Evolutionary conservation across 257 asterid species (phyloP).

Genomic region (Eucommia ulmoides): DNA sequence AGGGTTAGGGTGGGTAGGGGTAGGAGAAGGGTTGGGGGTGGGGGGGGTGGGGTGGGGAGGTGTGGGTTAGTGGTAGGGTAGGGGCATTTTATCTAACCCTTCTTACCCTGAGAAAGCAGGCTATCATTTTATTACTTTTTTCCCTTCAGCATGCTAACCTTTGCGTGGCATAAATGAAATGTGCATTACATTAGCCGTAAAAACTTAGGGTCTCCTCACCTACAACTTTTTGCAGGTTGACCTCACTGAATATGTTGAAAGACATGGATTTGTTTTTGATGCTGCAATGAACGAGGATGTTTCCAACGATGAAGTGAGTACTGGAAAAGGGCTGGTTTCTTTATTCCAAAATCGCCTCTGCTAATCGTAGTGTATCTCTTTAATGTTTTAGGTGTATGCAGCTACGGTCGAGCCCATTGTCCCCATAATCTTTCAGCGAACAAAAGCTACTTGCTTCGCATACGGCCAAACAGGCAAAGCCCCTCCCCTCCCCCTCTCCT

Average conservation of each 20-base stretch:
- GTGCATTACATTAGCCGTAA: too few species aligned
- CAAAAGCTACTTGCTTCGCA: constrained; percentile 94
- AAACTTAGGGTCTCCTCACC: too few species aligned
- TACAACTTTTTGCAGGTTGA: neutral
- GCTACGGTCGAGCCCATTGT: constrained; percentile 90
- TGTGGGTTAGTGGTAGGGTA: too few species aligned
- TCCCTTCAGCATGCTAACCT: too few species aligned
- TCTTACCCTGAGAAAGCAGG: too few species aligned
- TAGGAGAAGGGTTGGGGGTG: too few species aligned
- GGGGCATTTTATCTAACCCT: too few species aligned
- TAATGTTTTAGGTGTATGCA: constrained; percentile 40
- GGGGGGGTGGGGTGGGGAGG: too few species aligned
- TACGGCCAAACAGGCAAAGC: constrained; percentile 57
- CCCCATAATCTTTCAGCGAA: constrained; percentile 78
- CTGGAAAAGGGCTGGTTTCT: neutral
- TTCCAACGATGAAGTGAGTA: constrained; percentile 1
- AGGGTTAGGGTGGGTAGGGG: too few species aligned
- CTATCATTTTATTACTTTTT: too few species aligned
- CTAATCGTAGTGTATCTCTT: neutral
- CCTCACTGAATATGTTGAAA: constrained; percentile 2
- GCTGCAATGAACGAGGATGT: constrained; percentile 2
- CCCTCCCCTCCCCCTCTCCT: neutral
- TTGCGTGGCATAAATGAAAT: too few species aligned
- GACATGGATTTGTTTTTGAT: neutral
- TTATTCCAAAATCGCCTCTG: neutral